Evolutionary conservation across 345 rosid genomes (phyloP).

Genomic region (Ceriops zippeliana): DNA sequence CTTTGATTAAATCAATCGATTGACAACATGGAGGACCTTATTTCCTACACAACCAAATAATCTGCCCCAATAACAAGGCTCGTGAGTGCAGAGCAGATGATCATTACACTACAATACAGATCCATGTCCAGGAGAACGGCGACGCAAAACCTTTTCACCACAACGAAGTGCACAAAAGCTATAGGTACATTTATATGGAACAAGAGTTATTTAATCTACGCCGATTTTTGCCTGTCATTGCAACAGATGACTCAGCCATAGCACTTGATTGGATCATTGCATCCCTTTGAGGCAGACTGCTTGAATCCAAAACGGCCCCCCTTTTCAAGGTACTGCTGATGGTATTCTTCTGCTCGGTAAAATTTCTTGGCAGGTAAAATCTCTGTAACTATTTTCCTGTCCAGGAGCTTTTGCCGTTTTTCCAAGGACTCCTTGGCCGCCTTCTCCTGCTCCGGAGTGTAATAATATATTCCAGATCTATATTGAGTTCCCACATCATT

Average conservation of each 20-base stretch:
- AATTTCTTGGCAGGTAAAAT: slow-evolving; percentile 84
- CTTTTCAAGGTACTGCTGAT: slow-evolving; percentile 87
- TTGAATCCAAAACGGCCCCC: slow-evolving; percentile 78
- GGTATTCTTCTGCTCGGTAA: slow-evolving; percentile 86
- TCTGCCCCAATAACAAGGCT: no score
- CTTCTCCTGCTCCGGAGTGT: slow-evolving; percentile 83
- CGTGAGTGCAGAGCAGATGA: no score
- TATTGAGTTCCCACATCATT: slow-evolving; percentile 90
- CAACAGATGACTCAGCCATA: slow-evolving; percentile 48
- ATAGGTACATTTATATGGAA: no score
- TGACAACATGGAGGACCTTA: no score
- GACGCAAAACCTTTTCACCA: neutral
- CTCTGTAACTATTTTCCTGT: slow-evolving; percentile 75
- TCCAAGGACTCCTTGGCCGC: slow-evolving; percentile 64
- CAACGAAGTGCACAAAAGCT: neutral
- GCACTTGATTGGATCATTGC: slow-evolving; percentile 90
- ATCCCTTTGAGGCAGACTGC: slow-evolving; percentile 77
- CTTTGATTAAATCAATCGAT: no score
- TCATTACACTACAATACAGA: slow-evolving; percentile 1
- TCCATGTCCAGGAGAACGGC: neutral
- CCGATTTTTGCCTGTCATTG: neutral
- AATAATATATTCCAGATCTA: slow-evolving; percentile 81
- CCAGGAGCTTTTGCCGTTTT: slow-evolving; percentile 52
- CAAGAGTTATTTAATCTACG: neutral
- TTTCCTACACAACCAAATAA: no score